Evolutionary conservation across 2,329 filamentous ascomycete species (phyloP).

Genomic region (Alternaria solani): DNA sequence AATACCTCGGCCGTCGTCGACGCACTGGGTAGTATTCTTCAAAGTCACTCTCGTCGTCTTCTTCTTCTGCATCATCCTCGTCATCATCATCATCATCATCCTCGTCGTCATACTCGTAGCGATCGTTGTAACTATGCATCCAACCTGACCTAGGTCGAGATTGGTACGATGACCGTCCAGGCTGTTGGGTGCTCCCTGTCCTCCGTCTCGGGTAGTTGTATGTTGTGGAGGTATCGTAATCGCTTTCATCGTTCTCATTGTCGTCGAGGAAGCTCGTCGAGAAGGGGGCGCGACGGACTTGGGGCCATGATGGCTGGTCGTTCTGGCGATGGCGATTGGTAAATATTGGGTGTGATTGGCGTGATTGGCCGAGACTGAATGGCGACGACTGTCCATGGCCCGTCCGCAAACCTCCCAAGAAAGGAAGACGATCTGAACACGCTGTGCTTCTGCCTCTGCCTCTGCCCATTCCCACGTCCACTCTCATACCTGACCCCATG

Average conservation of each 20-base stretch:
- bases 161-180: constrained; percentile 3
- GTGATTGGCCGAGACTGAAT: constrained; percentile 2
- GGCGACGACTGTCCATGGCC: not conserved
- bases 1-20: constrained; percentile 1
- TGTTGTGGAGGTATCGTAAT: constrained; percentile 6
- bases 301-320: constrained; percentile 9
- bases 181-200: not conserved
- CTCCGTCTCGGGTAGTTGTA: not conserved
- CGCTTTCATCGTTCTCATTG: constrained; percentile 23
- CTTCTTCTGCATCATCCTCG: constrained; percentile 3
- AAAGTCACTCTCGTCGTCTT: constrained; percentile 5
- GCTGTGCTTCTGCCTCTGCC: constrained; percentile 4
- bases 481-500: not conserved
- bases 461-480: not conserved
- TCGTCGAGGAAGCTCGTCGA: constrained; percentile 4
- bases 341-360: constrained; percentile 1
- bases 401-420: not conserved
- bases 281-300: constrained; percentile 4
- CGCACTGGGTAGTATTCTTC: constrained; percentile 1
- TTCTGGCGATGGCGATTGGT: constrained; percentile 2
- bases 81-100: constrained; percentile 6
- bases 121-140: constrained; percentile 9
- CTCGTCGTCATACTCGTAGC: constrained; percentile 22
- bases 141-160: constrained; percentile 3
- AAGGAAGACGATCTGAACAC: not conserved